Evolutionary conservation across 164 flowering plant genomes (phyloP).

Genomic region (Litsea cubeba): DNA sequence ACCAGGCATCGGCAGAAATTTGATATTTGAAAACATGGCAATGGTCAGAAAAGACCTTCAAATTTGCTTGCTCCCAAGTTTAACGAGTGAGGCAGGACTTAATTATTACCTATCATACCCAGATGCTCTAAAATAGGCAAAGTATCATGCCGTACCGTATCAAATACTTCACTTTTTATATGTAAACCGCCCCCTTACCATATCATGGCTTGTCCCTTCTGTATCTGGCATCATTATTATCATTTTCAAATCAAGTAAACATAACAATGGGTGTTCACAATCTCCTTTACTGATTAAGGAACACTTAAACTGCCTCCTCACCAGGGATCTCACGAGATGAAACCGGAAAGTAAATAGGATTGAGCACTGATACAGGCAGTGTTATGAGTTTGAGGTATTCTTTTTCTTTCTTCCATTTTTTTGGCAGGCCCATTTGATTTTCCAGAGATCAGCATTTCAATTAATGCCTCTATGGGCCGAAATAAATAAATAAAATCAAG

Average conservation of each 20-base stretch:
- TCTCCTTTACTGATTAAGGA: not conserved
- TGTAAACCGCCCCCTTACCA: too few species aligned
- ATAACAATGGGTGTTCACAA: not conserved
- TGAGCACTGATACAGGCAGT: not conserved
- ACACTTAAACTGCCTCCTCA: not conserved
- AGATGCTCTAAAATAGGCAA: too few species aligned
- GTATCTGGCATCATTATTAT: not conserved
- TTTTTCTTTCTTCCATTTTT: not conserved
- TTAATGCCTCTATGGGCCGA: too few species aligned
- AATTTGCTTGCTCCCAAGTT: not conserved
- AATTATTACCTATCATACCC: too few species aligned
- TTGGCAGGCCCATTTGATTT: not conserved
- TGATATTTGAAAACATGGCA: not conserved
- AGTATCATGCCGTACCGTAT: too few species aligned
- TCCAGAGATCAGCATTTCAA: too few species aligned
- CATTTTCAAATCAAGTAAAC: not conserved
- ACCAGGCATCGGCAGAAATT: slow-evolving; percentile 10
- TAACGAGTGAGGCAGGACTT: too few species aligned
- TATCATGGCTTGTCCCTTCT: not conserved
- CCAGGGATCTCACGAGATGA: not conserved
- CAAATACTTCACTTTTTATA: too few species aligned
- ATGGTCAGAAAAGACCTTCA: slow-evolving; percentile 2
- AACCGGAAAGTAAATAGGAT: not conserved
- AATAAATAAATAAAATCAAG: too few species aligned
- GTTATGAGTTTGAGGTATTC: not conserved